These are phyloP conservation scores for Cladosporium velox DNA, from an alignment of 2,329 filamentous ascomycete genomes.

Conservation along the genomic window DNA sequence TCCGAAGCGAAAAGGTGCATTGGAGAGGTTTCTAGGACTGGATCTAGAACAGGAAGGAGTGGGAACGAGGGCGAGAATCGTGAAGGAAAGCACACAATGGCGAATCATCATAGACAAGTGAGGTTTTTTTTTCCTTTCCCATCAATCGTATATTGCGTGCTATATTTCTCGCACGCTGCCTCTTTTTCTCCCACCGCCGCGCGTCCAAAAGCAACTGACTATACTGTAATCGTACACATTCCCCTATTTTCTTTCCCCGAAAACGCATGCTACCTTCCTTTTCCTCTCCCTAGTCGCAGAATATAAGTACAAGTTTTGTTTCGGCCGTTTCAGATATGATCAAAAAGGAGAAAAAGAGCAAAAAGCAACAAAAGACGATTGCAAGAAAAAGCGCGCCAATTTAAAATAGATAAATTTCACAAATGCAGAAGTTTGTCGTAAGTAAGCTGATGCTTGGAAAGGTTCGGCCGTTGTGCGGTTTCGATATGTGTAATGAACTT, in stretches of 20 bases:
- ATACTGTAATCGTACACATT: background rate
- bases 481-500: background rate
- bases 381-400: background rate
- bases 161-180: background rate
- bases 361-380: background rate
- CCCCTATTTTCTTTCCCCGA: background rate
- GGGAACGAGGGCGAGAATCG: too few species aligned
- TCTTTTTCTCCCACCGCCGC: background rate
- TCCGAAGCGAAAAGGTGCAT: background rate
- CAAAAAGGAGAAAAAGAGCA: background rate
- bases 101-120: background rate
- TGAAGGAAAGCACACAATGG: too few species aligned
- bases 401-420: background rate
- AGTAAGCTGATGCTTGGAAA: background rate
- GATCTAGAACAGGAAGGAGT: background rate
- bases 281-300: background rate
- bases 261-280: background rate
- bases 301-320: background rate
- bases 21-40: background rate
- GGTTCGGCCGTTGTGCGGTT: background rate
- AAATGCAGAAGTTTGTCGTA: background rate
- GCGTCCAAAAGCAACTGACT: background rate
- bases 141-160: background rate
- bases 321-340: background rate
- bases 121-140: background rate